Evolutionary conservation across 805 yeast species (phyloP).

Genomic region (Phaffomyces thermotolerans): DNA sequence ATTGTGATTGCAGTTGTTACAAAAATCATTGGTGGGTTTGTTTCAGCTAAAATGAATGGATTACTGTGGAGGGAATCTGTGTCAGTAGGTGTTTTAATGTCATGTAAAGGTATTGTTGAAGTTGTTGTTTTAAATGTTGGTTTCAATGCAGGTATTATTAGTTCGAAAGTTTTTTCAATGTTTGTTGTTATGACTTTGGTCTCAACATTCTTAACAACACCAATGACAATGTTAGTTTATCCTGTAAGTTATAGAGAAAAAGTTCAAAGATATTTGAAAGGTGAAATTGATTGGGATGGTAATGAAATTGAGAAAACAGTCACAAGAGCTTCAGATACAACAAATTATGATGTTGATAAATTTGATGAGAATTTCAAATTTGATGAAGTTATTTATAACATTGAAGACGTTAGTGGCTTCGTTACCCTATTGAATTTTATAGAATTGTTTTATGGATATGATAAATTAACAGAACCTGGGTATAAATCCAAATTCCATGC

Average conservation of each 20-base stretch:
- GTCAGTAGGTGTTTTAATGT: conserved; percentile 76
- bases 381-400: conserved; percentile 18
- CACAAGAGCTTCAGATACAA: conserved; percentile 4
- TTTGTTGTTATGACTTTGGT: conserved; percentile 77
- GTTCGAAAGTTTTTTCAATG: conserved; percentile 65
- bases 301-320: conserved; percentile 14
- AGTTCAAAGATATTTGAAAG: conserved; percentile 27
- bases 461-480: conserved; percentile 21
- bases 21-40: conserved; percentile 58
- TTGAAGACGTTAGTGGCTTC: conserved; percentile 19
- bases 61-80: conserved; percentile 66
- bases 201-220: conserved; percentile 75
- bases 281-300: conserved; percentile 27
- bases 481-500: conserved; percentile 35
- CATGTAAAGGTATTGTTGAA: conserved; percentile 85
- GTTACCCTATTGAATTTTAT: conserved; percentile 18
- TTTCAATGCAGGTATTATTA: conserved; percentile 59
- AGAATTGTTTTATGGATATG: conserved; percentile 22
- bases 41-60: conserved; percentile 56
- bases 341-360: conserved; percentile 5
- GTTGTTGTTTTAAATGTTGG: conserved; percentile 75
- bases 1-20: conserved; percentile 61
- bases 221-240: conserved; percentile 54
- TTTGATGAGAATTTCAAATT: conserved; percentile 9
- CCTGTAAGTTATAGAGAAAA: conserved; percentile 55